Evolutionary conservation across 495 filamentous ascomycete species (phyloP), one percentile per base, ranked within the genome.

Genomic region (Xylaria venustula): DNA sequence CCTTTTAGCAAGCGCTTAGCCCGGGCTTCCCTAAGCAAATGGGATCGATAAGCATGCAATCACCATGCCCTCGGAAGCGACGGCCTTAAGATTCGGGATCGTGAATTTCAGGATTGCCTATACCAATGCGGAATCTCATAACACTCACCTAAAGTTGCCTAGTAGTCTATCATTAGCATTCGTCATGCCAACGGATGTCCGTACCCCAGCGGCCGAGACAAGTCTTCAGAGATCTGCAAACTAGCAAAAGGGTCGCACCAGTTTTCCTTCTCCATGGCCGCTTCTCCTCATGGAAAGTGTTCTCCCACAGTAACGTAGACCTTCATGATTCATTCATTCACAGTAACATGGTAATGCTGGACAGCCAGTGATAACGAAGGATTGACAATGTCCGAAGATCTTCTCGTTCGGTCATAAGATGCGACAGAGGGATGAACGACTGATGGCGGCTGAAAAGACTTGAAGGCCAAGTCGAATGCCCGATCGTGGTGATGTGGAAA

Each of bases 211-310:
- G 22, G 56, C 58, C 26, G 56, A 53, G 8, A 75, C 76, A 7
- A 76, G 62, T 30, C 12, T 32, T 0, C 15, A 1, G 11, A 55
- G 25, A 56, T 79, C 69, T 52, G 77, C 74, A 2, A 64, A 58
- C 23, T 70, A 15, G 50, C 72, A 6, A 74, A 61, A 15, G 71
- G n/a, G 76, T 83, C 83, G 85, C 64, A 85, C 83, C n/a, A 82
- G 62, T 85, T 85, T 12, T 75, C 73, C 11, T 77, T 75, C 45
- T 71, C 47, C 9, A 86, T 55, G 12, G 71, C 77, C 2, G 81
- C 78, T 46, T 73, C 66, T 36, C 79, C 70, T 9, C 78, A 70
- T 17, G 67, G 64, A 48, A 77, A 77, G 67, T 86, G 83, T 46
- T 72, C 69, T 17, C 73, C 68, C 0, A 81, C 79, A 14, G 70